Percentiles rank a stretch among this genome's conserved stretches.
Conservation (phyloP, 1,139 yeast species). For the Suhomyces taliae region DNA sequence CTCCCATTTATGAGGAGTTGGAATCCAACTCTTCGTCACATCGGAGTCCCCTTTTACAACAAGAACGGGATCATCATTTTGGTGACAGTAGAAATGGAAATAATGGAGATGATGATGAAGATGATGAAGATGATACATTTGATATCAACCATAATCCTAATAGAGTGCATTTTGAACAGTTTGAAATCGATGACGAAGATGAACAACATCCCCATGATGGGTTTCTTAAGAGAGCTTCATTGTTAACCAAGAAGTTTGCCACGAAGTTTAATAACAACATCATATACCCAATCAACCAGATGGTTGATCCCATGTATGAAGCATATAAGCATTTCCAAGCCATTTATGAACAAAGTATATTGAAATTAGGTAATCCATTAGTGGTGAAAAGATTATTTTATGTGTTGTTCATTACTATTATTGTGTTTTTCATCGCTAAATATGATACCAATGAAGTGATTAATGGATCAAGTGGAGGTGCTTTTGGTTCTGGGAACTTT, state of each 20-base stretch:
- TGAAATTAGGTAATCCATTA: constrained; percentile 79
- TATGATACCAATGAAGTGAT: constrained; percentile 54
- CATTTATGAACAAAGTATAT: constrained; percentile 56
- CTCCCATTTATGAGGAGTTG: constrained; percentile 34
- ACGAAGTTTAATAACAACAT: constrained; percentile 44
- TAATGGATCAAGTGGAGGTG: constrained; percentile 41
- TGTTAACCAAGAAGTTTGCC: constrained; percentile 34
- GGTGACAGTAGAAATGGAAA: background rate
- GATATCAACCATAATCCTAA: constrained; percentile 8
- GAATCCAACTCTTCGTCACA: constrained; percentile 6
- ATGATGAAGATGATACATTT: constrained; percentile 7
- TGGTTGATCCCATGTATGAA: constrained; percentile 70
- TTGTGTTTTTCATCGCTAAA: constrained; percentile 58
- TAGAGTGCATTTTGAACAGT: constrained; percentile 28
- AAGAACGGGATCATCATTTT: background rate
- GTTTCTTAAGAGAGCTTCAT: constrained; percentile 30
- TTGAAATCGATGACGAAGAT: constrained; percentile 34
- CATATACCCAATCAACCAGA: constrained; percentile 53
- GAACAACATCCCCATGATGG: constrained; percentile 20
- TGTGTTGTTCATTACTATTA: constrained; percentile 58
- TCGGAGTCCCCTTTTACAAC: background rate
- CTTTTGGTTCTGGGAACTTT: constrained; percentile 58
- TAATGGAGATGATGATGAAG: constrained; percentile 9
- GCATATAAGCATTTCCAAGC: constrained; percentile 46
- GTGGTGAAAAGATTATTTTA: constrained; percentile 77